phyloP scores from a whole-genome alignment of 495 filamentous ascomycete species.

The Talaromyces stipitatus region DNA sequence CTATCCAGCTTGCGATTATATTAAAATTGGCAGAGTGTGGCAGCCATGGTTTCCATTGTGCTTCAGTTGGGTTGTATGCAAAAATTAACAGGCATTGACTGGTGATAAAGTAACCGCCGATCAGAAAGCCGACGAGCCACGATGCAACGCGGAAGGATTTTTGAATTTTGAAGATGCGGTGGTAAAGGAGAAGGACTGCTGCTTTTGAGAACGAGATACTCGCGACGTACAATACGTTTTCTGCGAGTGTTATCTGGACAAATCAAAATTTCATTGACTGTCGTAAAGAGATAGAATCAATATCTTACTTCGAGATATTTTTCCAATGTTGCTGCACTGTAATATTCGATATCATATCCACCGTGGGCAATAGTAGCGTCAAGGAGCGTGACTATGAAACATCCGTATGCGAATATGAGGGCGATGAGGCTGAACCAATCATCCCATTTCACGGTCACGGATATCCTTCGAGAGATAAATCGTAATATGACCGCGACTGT shows the following conservation, averaged over 20 bases:
- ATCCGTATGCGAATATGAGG: neutral
- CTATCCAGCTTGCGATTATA: neutral
- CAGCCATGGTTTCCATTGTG: slow-evolving; percentile 19
- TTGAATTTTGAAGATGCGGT: slow-evolving; percentile 32
- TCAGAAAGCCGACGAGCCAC: slow-evolving; percentile 23
- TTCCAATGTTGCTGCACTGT: neutral
- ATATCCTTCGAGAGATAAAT: slow-evolving; percentile 15
- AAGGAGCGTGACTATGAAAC: neutral
- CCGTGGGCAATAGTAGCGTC: neutral
- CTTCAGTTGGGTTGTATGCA: slow-evolving; percentile 26
- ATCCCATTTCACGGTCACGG: neutral
- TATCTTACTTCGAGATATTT: neutral
- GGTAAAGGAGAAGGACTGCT: slow-evolving; percentile 35
- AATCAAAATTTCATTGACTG: slow-evolving; percentile 1
- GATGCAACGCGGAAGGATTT: slow-evolving; percentile 26
- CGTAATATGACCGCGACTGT: slow-evolving; percentile 22
- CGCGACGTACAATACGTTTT: slow-evolving; percentile 21
- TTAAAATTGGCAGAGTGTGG: slow-evolving; percentile 6
- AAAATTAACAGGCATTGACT: slow-evolving; percentile 25
- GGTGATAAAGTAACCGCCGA: slow-evolving; percentile 31
- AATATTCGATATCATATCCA: neutral
- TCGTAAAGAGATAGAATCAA: neutral
- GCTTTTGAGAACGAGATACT: slow-evolving; percentile 16
- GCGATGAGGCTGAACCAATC: neutral
- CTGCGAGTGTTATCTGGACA: slow-evolving; percentile 19